phyloP scores from a whole-genome alignment of 345 rosid genomes.

The Hibiscus syriacus region DNA sequence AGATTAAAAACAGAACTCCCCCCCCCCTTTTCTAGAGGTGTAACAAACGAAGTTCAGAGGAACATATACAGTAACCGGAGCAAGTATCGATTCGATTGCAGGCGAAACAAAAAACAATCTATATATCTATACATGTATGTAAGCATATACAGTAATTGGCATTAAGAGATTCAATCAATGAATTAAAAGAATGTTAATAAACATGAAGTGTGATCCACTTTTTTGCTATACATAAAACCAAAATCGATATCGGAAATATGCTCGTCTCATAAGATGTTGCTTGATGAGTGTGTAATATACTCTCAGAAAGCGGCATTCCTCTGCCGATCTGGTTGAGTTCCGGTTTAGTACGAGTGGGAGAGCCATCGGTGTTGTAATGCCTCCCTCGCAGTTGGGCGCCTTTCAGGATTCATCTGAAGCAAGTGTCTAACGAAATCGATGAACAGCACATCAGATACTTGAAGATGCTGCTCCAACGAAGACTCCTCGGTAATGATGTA shows the following conservation, averaged over 20 bases:
- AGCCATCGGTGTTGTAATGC: slow-evolving; percentile 94
- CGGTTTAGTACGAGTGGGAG: slow-evolving; percentile 22
- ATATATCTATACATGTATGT: no score
- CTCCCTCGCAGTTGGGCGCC: slow-evolving; percentile 68
- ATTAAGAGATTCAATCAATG: not conserved
- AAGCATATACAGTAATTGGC: not conserved
- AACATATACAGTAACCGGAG: no score
- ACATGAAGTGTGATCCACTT: not conserved
- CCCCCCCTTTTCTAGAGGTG: no score
- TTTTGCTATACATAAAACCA: slow-evolving; percentile 1
- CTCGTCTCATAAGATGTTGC: not conserved
- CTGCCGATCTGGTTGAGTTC: not conserved
- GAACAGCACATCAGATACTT: slow-evolving; percentile 40
- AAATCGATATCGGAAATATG: no score
- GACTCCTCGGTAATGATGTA: slow-evolving; percentile 67
- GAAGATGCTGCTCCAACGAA: slow-evolving; percentile 53
- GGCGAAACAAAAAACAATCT: no score
- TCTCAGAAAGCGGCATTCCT: not conserved
- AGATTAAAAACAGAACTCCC: no score
- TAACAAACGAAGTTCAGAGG: no score
- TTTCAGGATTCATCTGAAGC: no score
- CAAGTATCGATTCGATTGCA: no score
- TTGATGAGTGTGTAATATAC: not conserved
- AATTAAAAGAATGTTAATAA: not conserved
- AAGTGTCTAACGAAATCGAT: no score